Evolutionary conservation across 2,329 filamentous ascomycete species (phyloP), one percentile per base, ranked within the genome.

Genomic region (Sporothrix sp.): DNA sequence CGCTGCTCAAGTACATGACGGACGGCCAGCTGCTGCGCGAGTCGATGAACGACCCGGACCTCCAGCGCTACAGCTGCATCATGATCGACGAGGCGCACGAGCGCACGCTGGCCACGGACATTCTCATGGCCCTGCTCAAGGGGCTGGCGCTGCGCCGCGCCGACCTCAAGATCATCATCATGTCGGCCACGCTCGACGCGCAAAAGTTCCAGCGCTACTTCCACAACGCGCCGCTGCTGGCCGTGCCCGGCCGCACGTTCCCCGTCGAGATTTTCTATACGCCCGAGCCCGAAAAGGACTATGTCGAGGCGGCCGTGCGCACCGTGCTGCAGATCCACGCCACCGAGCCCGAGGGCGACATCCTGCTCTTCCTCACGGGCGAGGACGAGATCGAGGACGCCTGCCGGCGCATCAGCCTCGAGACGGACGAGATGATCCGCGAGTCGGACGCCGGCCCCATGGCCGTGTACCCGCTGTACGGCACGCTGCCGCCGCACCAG

Each of bases 181-280:
- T 97, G 82, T 97, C 91, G 63, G 93, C 93, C 54, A 98, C 93
- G 9, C 78, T 98, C 50, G 93, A 98, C 69, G 93, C 93, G 5
- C 85, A 95, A 63, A 98, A 98, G 70, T 98, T 98, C 66, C 93
- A 97, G 68, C 84, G 82, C 54, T 98, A 98, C 71, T 98, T 98
- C 73, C 87, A 89, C 69, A 81, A 95, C 61, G 93, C 93, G 4
- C 93, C 93, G 7, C 75, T 98, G 36, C 80, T 98, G 48, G 88
- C 91, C 21, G 93, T 98, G 3, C 93, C 93, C 32, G 93, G 93
- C 64, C 83, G 93, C 67, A 98, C 93, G 18, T 84, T 95, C 65
- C 90, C 93, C 6, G 93, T 98, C 62, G 91, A 98, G 71, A 94
- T 98, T 57, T 98, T 95, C 69, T 98, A 98, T 70, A 98, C 93